These are phyloP conservation scores for Metrosideros polymorpha DNA, from an alignment of 441 rosid genomes.

Conservation along the genomic window DNA sequence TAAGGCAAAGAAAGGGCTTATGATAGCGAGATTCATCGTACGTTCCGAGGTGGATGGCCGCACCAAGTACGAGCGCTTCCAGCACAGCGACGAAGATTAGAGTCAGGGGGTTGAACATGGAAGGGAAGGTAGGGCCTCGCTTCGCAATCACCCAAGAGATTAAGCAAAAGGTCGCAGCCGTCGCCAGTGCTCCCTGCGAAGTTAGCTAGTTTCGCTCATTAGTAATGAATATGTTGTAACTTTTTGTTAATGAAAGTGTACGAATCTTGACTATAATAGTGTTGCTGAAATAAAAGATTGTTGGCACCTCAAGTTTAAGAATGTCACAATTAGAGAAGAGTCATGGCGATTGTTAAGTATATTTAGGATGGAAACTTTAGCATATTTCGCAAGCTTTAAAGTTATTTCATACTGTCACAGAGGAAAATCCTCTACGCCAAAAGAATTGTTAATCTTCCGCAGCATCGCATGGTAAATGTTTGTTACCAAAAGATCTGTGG, in stretches of 20 bases:
- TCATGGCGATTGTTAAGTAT: too few species aligned
- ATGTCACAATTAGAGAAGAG: too few species aligned
- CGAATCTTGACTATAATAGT: too few species aligned
- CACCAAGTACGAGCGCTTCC: slow-evolving; percentile 25
- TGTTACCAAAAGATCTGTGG: too few species aligned
- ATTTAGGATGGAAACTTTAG: too few species aligned
- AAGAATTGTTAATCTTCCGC: too few species aligned
- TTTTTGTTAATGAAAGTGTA: not conserved
- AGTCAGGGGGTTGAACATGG: slow-evolving; percentile 41
- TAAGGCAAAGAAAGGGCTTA: not conserved
- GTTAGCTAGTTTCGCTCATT: not conserved
- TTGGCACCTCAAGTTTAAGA: too few species aligned
- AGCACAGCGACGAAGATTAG: slow-evolving; percentile 26
- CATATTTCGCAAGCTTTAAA: too few species aligned
- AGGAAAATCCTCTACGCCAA: too few species aligned
- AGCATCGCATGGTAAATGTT: too few species aligned
- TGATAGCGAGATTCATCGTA: not conserved
- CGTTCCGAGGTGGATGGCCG: slow-evolving; percentile 23
- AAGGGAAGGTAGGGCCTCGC: slow-evolving; percentile 38
- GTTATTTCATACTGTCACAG: too few species aligned
- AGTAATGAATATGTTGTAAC: not conserved
- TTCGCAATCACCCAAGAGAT: slow-evolving; percentile 21
- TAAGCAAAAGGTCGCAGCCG: slow-evolving; percentile 31
- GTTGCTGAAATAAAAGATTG: too few species aligned
- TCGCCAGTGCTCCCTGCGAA: slow-evolving; percentile 26